phyloP scores from a whole-genome alignment of 148 eudicot genomes.

The Rhododendron simsii region DNA sequence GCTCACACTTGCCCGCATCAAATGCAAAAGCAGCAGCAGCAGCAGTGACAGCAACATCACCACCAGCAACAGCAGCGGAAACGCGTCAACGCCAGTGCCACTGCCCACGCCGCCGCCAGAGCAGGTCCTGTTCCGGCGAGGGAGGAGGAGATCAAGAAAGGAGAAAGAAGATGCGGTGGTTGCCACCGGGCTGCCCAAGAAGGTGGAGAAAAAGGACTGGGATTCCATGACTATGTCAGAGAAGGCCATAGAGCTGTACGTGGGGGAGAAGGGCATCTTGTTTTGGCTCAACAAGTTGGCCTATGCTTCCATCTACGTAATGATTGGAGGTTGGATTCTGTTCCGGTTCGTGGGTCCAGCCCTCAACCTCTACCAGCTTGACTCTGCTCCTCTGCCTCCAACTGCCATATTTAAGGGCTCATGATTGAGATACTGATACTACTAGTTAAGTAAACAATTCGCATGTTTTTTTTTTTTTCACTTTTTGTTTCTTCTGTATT shows the following conservation, averaged over 20 bases:
- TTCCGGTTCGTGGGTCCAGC: conserved; percentile 87
- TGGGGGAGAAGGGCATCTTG: conserved; percentile 70
- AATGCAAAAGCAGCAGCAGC: conserved; percentile 13
- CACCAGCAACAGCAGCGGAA: conserved; percentile 1
- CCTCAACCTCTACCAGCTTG: conserved; percentile 74
- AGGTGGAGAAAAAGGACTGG: conserved; percentile 46
- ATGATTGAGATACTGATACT: not conserved
- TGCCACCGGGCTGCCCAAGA: not conserved
- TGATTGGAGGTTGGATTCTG: conserved; percentile 78
- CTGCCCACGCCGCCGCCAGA: conserved; percentile 28
- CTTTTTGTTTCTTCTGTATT: not conserved
- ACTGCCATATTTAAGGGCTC: conserved; percentile 33
- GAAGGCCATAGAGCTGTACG: conserved; percentile 60
- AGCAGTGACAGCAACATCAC: conserved; percentile 4
- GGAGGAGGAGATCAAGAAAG: conserved; percentile 23
- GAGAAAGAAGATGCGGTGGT: conserved; percentile 6
- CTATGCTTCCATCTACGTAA: conserved; percentile 68
- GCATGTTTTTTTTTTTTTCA: not conserved
- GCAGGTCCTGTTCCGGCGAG: conserved; percentile 53
- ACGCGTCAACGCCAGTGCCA: conserved; percentile 2
- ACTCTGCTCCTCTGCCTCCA: conserved; percentile 63
- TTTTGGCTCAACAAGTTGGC: conserved; percentile 91
- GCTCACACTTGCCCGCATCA: conserved; percentile 6
- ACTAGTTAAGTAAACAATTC: not conserved
- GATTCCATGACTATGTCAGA: conserved; percentile 63